Percentiles rank a stretch among this genome's conserved stretches.
Evolutionary conservation across 1,284 basidiomycete genomes (phyloP).

Genomic region (Thelephora terrestris): DNA sequence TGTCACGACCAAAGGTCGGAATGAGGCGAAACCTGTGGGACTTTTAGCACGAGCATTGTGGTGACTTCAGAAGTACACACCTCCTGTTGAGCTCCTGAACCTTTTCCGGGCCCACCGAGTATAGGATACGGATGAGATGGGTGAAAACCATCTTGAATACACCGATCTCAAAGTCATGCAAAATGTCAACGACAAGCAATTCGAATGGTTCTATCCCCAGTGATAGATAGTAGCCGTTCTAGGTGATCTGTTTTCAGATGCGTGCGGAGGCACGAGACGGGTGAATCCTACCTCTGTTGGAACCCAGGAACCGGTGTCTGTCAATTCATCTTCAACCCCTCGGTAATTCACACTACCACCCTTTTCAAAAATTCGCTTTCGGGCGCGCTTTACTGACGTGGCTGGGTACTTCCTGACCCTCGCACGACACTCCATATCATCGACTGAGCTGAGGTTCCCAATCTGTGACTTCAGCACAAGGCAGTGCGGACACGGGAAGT

Average conservation of each 20-base stretch:
- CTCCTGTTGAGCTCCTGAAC: constrained; percentile 9
- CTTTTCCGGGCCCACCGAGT: constrained; percentile 2
- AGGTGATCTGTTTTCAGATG: not conserved
- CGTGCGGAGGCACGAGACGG: constrained; percentile 10
- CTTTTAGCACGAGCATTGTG: constrained; percentile 4
- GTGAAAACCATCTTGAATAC: constrained; percentile 16
- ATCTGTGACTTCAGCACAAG: constrained; percentile 12
- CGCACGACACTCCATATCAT: constrained; percentile 4
- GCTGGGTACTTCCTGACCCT: constrained; percentile 3
- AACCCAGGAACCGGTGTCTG: constrained; percentile 5
- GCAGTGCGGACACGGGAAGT: constrained; percentile 23
- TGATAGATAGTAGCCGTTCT: constrained; percentile 25
- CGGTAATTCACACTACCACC: constrained; percentile 5
- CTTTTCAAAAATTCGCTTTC: constrained; percentile 10
- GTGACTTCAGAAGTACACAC: constrained; percentile 2
- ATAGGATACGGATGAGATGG: constrained; percentile 16
- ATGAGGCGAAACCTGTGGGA: constrained; percentile 14
- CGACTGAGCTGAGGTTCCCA: constrained; percentile 2
- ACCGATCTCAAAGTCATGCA: constrained; percentile 21
- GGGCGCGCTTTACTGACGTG: constrained; percentile 2
- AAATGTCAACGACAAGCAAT: constrained; percentile 15
- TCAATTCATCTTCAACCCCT: not conserved
- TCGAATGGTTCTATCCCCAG: constrained; percentile 10
- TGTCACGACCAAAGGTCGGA: constrained; percentile 15
- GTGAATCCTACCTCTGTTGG: constrained; percentile 11